Base-by-base conservation (phyloP, 192 early-diverging fungal genomes). In the Coemansia sp. region DNA sequence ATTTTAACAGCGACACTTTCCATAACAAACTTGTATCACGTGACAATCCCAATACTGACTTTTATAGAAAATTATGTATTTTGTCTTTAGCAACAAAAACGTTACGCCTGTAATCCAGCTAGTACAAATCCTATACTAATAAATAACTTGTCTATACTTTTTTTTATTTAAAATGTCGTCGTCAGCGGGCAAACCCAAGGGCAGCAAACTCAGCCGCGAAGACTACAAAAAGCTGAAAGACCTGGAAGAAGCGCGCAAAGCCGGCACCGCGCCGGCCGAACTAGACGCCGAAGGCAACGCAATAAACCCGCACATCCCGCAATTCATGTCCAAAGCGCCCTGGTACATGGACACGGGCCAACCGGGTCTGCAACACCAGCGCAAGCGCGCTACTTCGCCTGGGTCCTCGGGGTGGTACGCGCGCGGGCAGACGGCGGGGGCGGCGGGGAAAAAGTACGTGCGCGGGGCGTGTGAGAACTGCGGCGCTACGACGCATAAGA, bases 291-390 rank as follows among this genome's bases (percentile, higher is more conserved):
- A 90, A 39, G 98, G 96, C 37, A 86, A 86, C 21, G 90, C 91
- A 62, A 98, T 99, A 81, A 98, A 99, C 69, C 98, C 98, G 17
- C 96, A 99, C 67, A 98, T 97, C 46, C 98, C 98, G 6, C 85
- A 95, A 55, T 98, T 91, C 72, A 98, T 97, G 78, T 87, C 91
- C 11, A 85, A 96, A 41, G 94, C 94, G 45, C 96, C 96, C 64
- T 99, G 95, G 91, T 92, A 92, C 67, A 76, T 92, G 43, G 87
- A 89, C 63, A 86, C 86, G 13, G 91, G 90, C 13, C 75, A 89
- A 64, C 72, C 87, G 0, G 90, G 93, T 2, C 83, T 98, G 50
- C 91, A 92, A 59, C 95, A 97, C 79, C 94, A 98, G 68, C 85
- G 85, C 22, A 69, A 66, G 30, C 2, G 13, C 4, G 19, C 17